Percentiles rank a stretch among this genome's conserved stretches.
phyloP scores from a whole-genome alignment of 495 filamentous ascomycete species.

The Lichenothelia convexa region DNA sequence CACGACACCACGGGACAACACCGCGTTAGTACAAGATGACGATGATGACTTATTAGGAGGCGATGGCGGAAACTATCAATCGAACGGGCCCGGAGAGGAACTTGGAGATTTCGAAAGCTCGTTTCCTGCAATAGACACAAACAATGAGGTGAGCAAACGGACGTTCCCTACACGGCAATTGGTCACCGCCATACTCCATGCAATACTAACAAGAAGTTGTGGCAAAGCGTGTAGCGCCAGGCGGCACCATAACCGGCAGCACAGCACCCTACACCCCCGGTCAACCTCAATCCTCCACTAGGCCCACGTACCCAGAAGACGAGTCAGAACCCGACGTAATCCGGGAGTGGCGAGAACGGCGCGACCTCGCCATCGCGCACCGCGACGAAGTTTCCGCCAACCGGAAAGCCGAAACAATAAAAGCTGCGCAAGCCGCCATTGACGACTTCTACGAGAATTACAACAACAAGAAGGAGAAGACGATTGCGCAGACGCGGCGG shows the following conservation, averaged over 20 bases:
- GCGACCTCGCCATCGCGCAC: constrained; percentile 55
- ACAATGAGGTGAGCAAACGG: constrained; percentile 60
- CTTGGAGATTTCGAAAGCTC: constrained; percentile 65
- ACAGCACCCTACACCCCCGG: constrained; percentile 51
- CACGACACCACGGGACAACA: constrained; percentile 56
- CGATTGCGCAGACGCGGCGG: constrained; percentile 58
- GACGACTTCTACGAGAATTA: constrained; percentile 99
- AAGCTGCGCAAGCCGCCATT: constrained; percentile 72
- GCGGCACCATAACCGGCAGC: constrained; percentile 73
- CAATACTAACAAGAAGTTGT: too few relatives aligned
- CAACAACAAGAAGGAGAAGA: constrained; percentile 91
- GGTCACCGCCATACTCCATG: too few relatives aligned
- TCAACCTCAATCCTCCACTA: constrained; percentile 26
- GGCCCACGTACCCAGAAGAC: constrained; percentile 29
- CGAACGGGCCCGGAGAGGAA: constrained; percentile 26
- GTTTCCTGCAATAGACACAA: constrained; percentile 65
- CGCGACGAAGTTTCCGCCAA: constrained; percentile 57
- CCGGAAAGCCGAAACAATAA: constrained; percentile 64
- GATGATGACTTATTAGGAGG: constrained; percentile 57
- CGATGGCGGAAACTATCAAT: constrained; percentile 28
- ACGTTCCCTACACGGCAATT: too few relatives aligned
- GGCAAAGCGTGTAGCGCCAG: constrained; percentile 59
- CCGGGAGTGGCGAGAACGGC: constrained; percentile 79
- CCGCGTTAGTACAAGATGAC: constrained; percentile 34
- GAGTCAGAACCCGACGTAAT: constrained; percentile 81